Percentiles rank a stretch among this genome's conserved stretches.
Evolutionary conservation across 768 basidiomycete species (phyloP).

Genomic region (Termitomyces sp.): DNA sequence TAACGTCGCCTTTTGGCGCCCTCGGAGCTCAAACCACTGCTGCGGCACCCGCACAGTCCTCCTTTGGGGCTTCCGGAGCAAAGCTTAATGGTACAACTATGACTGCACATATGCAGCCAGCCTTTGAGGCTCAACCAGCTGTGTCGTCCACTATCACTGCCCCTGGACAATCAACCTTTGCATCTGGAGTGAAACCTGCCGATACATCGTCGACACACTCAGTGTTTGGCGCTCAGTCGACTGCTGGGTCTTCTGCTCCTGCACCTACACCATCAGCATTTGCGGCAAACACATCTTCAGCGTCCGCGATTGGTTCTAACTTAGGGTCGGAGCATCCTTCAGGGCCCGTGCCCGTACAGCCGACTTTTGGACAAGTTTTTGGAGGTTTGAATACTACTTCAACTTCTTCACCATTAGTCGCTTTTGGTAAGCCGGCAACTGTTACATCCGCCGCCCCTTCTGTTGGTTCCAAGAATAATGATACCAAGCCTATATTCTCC

Average conservation of each 20-base stretch:
- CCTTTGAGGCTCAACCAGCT: constrained; percentile 5
- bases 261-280: constrained; percentile 1
- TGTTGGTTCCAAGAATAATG: background rate
- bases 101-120: background rate
- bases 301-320: background rate
- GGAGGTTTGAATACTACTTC: background rate
- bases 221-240: constrained; percentile 4
- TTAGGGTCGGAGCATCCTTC: background rate
- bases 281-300: background rate
- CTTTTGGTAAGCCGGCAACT: constrained; percentile 6
- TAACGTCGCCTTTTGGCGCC: background rate
- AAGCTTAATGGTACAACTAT: background rate
- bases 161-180: background rate
- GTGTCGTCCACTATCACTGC: background rate
- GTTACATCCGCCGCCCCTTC: background rate
- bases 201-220: background rate
- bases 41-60: background rate
- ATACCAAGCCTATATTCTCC: constrained; percentile 9
- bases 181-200: constrained; percentile 4
- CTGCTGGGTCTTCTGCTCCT: background rate
- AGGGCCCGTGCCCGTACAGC: background rate
- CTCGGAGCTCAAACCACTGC: background rate
- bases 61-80: background rate
- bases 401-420: constrained; percentile 3
- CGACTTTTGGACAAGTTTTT: background rate